Evolutionary conservation across 768 basidiomycete species (phyloP).

Genomic region (Rhizopogon roseolus): DNA sequence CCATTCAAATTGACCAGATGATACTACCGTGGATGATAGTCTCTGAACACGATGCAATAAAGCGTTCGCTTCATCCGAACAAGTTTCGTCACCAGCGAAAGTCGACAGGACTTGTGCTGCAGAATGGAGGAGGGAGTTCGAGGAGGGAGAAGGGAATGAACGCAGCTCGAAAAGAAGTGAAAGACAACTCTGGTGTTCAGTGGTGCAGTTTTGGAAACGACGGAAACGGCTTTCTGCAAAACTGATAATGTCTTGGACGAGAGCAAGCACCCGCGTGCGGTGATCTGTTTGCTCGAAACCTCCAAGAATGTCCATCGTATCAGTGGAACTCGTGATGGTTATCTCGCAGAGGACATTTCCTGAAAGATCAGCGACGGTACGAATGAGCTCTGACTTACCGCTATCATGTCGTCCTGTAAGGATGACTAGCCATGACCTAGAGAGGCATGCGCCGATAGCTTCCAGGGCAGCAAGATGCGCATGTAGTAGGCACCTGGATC

Average conservation of each 20-base stretch:
- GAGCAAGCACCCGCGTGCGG: constrained; percentile 30
- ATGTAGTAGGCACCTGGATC: constrained; percentile 52
- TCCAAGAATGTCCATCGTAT: constrained; percentile 91
- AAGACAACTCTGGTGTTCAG: constrained; percentile 10
- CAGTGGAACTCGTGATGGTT: constrained; percentile 78
- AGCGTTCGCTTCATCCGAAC: constrained; percentile 5
- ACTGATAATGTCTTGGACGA: constrained; percentile 36
- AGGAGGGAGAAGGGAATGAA: constrained; percentile 11
- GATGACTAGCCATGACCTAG: constrained; percentile 85
- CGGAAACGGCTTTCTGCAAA: constrained; percentile 37
- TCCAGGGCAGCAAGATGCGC: constrained; percentile 64
- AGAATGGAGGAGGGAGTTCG: constrained; percentile 17
- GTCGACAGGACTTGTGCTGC: constrained; percentile 22
- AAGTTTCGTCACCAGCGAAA: constrained; percentile 13
- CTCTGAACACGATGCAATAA: constrained; percentile 18
- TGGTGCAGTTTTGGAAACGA: constrained; percentile 19
- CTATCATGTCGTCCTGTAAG: constrained; percentile 66
- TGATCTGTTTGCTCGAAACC: constrained; percentile 90
- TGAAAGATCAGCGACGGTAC: constrained; percentile 61
- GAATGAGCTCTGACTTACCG: constrained; percentile 79
- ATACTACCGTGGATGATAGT: constrained; percentile 19
- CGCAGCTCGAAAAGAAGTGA: constrained; percentile 13
- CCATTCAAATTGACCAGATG: constrained; percentile 78
- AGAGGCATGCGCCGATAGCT: constrained; percentile 67
- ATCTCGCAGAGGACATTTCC: constrained; percentile 72